These are phyloP conservation scores for Botrytis byssoidea DNA, from an alignment of 2,329 filamentous ascomycete species.

Conservation along the genomic window DNA sequence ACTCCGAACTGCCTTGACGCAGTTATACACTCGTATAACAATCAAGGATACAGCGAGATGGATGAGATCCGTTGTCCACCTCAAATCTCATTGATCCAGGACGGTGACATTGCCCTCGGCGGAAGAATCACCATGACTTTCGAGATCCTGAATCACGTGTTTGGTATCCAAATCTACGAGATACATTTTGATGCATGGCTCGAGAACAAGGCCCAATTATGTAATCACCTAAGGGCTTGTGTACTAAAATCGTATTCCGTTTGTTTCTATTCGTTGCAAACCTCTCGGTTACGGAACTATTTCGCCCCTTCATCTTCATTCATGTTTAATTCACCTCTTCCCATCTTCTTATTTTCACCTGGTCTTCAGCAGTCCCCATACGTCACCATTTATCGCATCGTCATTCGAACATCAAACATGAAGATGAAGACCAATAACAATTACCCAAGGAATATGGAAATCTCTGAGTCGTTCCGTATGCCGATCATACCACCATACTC, in stretches of 20 bases:
- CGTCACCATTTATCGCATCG: too few species aligned
- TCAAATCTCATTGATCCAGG: neutral
- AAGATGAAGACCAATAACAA: neutral
- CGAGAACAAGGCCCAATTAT: too few species aligned
- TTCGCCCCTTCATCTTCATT: neutral
- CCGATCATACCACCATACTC: neutral
- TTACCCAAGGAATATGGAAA: neutral
- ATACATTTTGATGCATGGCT: too few species aligned
- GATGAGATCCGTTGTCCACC: neutral
- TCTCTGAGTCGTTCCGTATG: neutral
- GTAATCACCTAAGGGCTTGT: too few species aligned
- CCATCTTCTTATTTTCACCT: neutral
- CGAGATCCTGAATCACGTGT: neutral
- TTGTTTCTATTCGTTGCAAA: neutral
- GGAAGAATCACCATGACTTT: neutral
- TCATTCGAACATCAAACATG: neutral
- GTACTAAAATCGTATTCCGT: too few species aligned
- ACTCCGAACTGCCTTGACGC: neutral
- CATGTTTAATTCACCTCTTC: neutral
- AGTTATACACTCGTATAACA: neutral
- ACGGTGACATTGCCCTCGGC: neutral
- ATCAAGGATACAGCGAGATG: neutral
- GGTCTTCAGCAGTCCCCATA: neutral
- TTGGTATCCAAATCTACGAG: neutral
- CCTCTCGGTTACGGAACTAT: neutral